Percentiles rank a stretch among this genome's conserved stretches.
Conservation (phyloP, 2,329 filamentous ascomycete genomes). For the Didymella pinodella region DNA sequence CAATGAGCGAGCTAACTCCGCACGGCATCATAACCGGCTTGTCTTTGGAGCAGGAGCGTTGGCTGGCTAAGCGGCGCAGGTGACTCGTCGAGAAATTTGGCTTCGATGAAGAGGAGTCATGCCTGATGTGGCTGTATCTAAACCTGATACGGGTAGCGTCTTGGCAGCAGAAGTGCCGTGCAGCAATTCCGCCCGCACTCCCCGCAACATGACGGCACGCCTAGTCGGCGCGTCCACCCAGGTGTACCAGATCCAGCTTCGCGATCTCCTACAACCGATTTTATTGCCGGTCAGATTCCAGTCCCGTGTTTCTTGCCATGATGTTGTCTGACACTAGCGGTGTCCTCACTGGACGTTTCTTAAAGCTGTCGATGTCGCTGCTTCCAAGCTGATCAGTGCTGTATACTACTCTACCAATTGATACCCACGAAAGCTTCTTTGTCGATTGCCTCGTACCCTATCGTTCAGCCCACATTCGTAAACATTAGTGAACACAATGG, state of each 20-base stretch:
- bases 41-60: conserved; percentile 11
- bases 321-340: conserved; percentile 28
- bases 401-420: conserved; percentile 12
- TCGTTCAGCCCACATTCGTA: neutral
- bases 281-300: conserved; percentile 34
- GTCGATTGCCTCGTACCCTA: conserved; percentile 3
- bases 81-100: neutral
- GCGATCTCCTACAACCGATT: conserved; percentile 33
- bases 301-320: conserved; percentile 40
- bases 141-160: conserved; percentile 1
- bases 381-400: conserved; percentile 10
- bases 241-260: conserved; percentile 21
- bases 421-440: conserved; percentile 20
- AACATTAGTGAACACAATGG: conserved; percentile 21
- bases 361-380: conserved; percentile 24
- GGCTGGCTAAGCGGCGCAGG: conserved; percentile 14
- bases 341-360: conserved; percentile 24
- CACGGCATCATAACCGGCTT: conserved; percentile 17
- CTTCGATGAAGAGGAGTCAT: neutral
- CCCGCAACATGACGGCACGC: conserved; percentile 42
- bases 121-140: neutral
- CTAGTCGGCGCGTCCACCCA: conserved; percentile 21
- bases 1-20: conserved; percentile 16
- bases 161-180: conserved; percentile 35
- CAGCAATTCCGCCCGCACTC: conserved; percentile 34